These are phyloP conservation scores for Mycena metata DNA, from an alignment of 768 basidiomycete species.

Conservation along the genomic window DNA sequence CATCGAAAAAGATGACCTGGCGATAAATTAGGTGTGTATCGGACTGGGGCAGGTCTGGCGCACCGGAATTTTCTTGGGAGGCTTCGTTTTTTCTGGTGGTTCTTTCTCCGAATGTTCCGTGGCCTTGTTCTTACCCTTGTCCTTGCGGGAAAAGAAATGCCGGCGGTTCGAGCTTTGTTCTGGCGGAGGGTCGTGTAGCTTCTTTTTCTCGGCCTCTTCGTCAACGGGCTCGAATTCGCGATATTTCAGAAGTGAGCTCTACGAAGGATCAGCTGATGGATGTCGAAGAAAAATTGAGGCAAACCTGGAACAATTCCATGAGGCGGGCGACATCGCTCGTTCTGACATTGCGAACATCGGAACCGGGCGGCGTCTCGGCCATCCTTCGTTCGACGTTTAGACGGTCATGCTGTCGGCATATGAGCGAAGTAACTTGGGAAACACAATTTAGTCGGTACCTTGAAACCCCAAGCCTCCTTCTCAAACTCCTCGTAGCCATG, in stretches of 20 bases:
- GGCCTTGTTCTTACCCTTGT: constrained; percentile 49
- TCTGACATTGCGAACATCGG: constrained; percentile 65
- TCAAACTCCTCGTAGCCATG: constrained; percentile 80
- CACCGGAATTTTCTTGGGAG: constrained; percentile 79
- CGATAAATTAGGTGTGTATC: too few species aligned
- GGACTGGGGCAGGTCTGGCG: too few species aligned
- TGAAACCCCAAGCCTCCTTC: constrained; percentile 84
- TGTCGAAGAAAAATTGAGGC: constrained; percentile 16
- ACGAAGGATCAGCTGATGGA: background rate
- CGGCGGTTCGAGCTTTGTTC: background rate
- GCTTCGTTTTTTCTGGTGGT: constrained; percentile 52
- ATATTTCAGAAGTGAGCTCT: constrained; percentile 81
- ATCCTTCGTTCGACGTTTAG: constrained; percentile 76
- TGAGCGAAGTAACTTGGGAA: constrained; percentile 18
- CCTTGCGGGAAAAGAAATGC: constrained; percentile 51
- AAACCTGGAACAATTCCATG: constrained; percentile 87
- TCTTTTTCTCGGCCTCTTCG: constrained; percentile 2
- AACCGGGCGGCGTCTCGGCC: constrained; percentile 58
- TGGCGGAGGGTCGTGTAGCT: constrained; percentile 4
- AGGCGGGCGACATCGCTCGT: constrained; percentile 86
- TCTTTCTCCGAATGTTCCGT: constrained; percentile 50
- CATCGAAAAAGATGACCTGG: constrained; percentile 82
- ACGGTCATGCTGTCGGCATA: constrained; percentile 75
- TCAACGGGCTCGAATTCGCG: constrained; percentile 67
- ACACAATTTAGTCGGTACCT: constrained; percentile 56